Evolutionary conservation across 2,329 filamentous ascomycete species (phyloP).

Genomic region (Parascedosporium putredinis): DNA sequence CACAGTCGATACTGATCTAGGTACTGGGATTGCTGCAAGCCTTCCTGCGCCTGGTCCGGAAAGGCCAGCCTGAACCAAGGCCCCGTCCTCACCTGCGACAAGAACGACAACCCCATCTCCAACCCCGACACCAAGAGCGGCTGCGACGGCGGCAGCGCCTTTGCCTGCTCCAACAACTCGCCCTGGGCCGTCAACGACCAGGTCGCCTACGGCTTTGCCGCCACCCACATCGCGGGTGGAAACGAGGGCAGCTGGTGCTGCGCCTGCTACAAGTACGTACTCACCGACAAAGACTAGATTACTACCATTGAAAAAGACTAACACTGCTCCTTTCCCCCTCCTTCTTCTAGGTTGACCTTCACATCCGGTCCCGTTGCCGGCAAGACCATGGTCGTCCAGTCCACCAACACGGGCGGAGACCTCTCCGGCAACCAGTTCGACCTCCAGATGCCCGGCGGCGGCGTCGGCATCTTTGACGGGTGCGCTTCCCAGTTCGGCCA

Average conservation of each 20-base stretch:
- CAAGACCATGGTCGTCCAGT: slow-evolving; percentile 55
- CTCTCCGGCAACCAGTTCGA: slow-evolving; percentile 48
- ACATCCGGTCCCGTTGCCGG: slow-evolving; percentile 39
- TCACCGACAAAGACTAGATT: background rate
- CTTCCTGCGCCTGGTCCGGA: slow-evolving; percentile 49
- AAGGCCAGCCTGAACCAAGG: slow-evolving; percentile 39
- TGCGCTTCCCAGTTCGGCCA: slow-evolving; percentile 38
- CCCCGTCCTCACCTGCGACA: slow-evolving; percentile 46
- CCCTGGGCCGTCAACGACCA: slow-evolving; percentile 50
- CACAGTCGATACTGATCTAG: too few species aligned
- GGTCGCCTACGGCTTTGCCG: slow-evolving; percentile 55
- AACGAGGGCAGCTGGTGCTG: slow-evolving; percentile 54
- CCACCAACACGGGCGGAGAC: slow-evolving; percentile 52
- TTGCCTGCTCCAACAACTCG: slow-evolving; percentile 50
- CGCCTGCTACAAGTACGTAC: slow-evolving; percentile 42
- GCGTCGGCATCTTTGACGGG: slow-evolving; percentile 42
- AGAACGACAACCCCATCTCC: slow-evolving; percentile 41
- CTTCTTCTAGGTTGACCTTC: slow-evolving; percentile 34
- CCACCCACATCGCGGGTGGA: slow-evolving; percentile 42
- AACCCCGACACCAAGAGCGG: slow-evolving; percentile 38
- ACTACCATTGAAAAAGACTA: background rate
- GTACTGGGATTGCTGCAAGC: slow-evolving; percentile 62
- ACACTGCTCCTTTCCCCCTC: background rate
- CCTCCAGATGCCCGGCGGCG: slow-evolving; percentile 43
- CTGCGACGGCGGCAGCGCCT: slow-evolving; percentile 48